Evolutionary conservation across 441 rosid genomes (phyloP).

Genomic region (Daphne laureola): DNA sequence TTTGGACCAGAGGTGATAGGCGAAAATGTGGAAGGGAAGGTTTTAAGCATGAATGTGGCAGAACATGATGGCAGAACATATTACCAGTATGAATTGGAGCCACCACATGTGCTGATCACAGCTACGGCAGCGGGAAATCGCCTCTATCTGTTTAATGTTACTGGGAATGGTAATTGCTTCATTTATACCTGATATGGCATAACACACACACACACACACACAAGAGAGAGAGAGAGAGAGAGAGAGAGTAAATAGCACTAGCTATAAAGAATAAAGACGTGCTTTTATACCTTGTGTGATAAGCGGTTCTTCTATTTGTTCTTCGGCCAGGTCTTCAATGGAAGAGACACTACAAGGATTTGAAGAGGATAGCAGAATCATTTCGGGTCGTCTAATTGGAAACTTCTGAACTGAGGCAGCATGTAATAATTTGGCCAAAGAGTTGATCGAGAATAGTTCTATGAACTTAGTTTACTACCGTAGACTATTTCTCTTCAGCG

Average conservation of each 20-base stretch:
- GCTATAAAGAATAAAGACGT: not conserved
- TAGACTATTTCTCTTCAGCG: no score
- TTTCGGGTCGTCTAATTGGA: constrained; percentile 59
- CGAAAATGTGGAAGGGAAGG: constrained; percentile 87
- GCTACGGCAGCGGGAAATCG: constrained; percentile 98
- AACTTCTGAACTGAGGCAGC: not conserved
- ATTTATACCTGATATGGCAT: not conserved
- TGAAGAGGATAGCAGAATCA: constrained; percentile 78
- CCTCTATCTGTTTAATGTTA: constrained; percentile 68
- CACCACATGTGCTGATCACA: constrained; percentile 78
- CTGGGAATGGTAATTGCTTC: constrained; percentile 48
- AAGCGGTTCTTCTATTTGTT: not conserved
- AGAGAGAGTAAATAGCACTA: no score
- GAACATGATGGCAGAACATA: constrained; percentile 69
- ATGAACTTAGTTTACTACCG: no score
- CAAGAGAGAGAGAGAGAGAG: no score
- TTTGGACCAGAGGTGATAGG: constrained; percentile 93
- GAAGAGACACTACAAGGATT: constrained; percentile 88
- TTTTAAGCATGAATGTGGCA: constrained; percentile 49
- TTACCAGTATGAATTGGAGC: constrained; percentile 86
- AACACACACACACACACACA: not conserved
- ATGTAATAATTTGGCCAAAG: no score
- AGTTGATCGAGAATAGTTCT: no score
- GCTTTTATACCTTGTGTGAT: not conserved
- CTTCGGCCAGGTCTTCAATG: constrained; percentile 70